phyloP scores from a whole-genome alignment of 2,329 filamentous ascomycete species.

The Phialophora verrucosa region DNA sequence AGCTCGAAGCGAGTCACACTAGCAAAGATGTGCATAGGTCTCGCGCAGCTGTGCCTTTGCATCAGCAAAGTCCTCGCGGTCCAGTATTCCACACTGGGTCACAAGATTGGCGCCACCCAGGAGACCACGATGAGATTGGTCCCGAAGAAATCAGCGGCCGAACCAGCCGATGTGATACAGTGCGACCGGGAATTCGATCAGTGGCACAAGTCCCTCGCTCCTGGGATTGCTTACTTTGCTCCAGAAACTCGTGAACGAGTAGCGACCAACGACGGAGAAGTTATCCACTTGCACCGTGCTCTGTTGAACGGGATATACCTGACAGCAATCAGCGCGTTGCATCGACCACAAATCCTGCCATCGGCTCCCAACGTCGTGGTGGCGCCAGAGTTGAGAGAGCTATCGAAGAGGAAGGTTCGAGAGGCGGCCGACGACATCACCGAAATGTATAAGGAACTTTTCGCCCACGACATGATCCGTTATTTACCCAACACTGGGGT shows the following conservation, averaged over 20 bases:
- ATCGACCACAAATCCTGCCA: slow-evolving; percentile 87
- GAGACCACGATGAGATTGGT: slow-evolving; percentile 87
- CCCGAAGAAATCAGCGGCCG: slow-evolving; percentile 84
- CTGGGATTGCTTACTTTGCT: slow-evolving; percentile 69
- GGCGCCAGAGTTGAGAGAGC: slow-evolving; percentile 75
- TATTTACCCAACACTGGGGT: slow-evolving; percentile 89
- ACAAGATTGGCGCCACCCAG: slow-evolving; percentile 73
- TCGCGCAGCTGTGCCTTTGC: slow-evolving; percentile 85
- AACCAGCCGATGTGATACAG: slow-evolving; percentile 75
- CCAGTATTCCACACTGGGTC: slow-evolving; percentile 89
- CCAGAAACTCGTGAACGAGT: slow-evolving; percentile 61
- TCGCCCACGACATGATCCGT: slow-evolving; percentile 72
- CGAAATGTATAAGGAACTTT: slow-evolving; percentile 77
- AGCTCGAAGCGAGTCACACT: slow-evolving; percentile 75
- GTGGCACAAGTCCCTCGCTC: slow-evolving; percentile 76
- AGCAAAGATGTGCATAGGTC: slow-evolving; percentile 87
- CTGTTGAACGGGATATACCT: slow-evolving; percentile 92
- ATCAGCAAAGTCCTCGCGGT: slow-evolving; percentile 88
- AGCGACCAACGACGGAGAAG: slow-evolving; percentile 61
- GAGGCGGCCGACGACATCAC: slow-evolving; percentile 86
- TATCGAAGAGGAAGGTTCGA: slow-evolving; percentile 80
- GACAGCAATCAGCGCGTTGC: slow-evolving; percentile 86
- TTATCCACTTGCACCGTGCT: slow-evolving; percentile 74
- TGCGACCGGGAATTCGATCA: slow-evolving; percentile 80
- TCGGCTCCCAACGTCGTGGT: slow-evolving; percentile 64